Conservation (phyloP, 805 yeast species). For the Candida maris region DNA sequence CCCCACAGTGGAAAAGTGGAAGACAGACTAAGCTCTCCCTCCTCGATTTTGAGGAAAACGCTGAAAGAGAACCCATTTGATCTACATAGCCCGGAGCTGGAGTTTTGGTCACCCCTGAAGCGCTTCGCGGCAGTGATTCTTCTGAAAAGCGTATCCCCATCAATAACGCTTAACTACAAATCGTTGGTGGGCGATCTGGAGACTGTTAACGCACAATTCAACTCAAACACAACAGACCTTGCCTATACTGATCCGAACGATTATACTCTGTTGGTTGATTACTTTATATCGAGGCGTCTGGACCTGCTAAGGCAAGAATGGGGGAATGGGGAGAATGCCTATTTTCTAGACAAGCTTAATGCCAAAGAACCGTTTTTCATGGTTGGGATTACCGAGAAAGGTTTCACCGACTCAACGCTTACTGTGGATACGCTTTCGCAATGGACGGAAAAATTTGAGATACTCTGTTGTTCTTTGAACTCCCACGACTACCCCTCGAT, state of each 20-base stretch:
- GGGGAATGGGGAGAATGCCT: not conserved
- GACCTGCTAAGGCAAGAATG: slow-evolving; percentile 7
- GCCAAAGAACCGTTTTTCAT: slow-evolving; percentile 7
- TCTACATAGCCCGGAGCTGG: not conserved
- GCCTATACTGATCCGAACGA: slow-evolving; percentile 21
- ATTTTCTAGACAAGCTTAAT: slow-evolving; percentile 1
- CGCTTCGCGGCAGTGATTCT: slow-evolving; percentile 21
- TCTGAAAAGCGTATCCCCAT: slow-evolving; percentile 7
- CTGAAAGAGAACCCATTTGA: not conserved
- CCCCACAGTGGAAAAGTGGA: slow-evolving; percentile 5
- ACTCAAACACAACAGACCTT: slow-evolving; percentile 3
- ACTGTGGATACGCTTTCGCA: slow-evolving; percentile 9
- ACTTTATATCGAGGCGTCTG: slow-evolving; percentile 12
- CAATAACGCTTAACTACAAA: slow-evolving; percentile 16
- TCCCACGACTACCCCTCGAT: slow-evolving; percentile 24
- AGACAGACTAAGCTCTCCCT: slow-evolving; percentile 6
- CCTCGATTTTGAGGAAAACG: not conserved
- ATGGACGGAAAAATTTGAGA: slow-evolving; percentile 8
- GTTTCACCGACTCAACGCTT: slow-evolving; percentile 9
- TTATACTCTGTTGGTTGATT: slow-evolving; percentile 18
- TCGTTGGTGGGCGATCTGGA: slow-evolving; percentile 19
- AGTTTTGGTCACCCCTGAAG: slow-evolving; percentile 11
- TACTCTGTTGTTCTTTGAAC: slow-evolving; percentile 20
- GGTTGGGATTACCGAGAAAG: slow-evolving; percentile 15
- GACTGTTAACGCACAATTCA: slow-evolving; percentile 13